These are phyloP conservation scores for Botrytis sinoallii DNA, from an alignment of 2,329 filamentous ascomycete genomes.

Conservation along the genomic window DNA sequence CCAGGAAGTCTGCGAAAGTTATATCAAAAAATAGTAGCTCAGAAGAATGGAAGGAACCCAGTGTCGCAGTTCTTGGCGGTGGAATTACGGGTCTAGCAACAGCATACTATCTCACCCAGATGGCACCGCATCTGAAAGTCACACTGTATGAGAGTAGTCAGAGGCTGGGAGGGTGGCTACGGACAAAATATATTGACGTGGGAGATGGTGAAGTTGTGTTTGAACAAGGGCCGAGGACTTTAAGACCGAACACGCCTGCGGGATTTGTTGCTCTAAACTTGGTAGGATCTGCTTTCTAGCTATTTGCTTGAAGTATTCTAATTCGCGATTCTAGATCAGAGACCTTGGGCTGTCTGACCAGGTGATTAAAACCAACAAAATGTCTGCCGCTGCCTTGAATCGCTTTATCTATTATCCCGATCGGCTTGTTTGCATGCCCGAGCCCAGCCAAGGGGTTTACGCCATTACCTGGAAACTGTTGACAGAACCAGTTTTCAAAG, in stretches of 20 bases:
- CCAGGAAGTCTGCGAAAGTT: not conserved
- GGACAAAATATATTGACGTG: constrained; percentile 61
- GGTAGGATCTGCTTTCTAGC: constrained; percentile 20
- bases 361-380: constrained; percentile 51
- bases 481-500: constrained; percentile 55
- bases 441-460: constrained; percentile 39
- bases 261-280: constrained; percentile 31
- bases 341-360: constrained; percentile 55
- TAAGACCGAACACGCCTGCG: constrained; percentile 30
- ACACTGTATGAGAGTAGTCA: constrained; percentile 74
- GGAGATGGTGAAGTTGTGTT: constrained; percentile 65
- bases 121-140: constrained; percentile 66
- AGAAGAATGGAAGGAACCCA: constrained; percentile 7
- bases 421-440: constrained; percentile 65
- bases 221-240: constrained; percentile 72
- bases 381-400: constrained; percentile 53
- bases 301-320: constrained; percentile 20
- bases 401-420: constrained; percentile 90
- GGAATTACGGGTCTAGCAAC: constrained; percentile 79
- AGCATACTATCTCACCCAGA: constrained; percentile 71
- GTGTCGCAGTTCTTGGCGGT: constrained; percentile 70
- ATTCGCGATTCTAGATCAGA: constrained; percentile 46
- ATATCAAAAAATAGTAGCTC: not conserved
- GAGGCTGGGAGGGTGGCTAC: constrained; percentile 79
- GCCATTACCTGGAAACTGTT: constrained; percentile 40